Conservation (phyloP, 805 yeast genomes). For the Yamadazyma olivae region DNA sequence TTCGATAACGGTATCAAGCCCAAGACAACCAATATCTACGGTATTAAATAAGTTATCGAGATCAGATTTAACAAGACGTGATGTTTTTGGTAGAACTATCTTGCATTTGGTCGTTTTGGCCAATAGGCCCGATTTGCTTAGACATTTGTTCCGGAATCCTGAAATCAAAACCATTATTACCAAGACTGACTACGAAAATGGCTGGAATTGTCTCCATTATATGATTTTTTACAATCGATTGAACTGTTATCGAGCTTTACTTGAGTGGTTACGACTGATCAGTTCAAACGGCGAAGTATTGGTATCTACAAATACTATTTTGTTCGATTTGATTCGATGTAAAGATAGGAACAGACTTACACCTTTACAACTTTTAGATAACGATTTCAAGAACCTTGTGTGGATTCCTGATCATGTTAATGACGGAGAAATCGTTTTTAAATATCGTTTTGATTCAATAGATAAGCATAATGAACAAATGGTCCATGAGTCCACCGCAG, state of each 20-base stretch:
- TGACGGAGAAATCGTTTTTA: constrained; percentile 25
- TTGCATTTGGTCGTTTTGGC: constrained; percentile 54
- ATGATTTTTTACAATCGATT: constrained; percentile 58
- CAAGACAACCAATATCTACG: background rate
- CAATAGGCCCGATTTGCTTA: constrained; percentile 47
- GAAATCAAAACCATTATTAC: constrained; percentile 40
- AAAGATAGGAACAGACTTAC: constrained; percentile 72
- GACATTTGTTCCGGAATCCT: constrained; percentile 45
- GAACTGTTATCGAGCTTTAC: constrained; percentile 44
- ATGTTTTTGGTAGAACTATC: constrained; percentile 67
- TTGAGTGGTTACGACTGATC: constrained; percentile 21
- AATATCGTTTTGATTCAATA: constrained; percentile 17
- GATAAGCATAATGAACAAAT: background rate
- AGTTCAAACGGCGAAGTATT: constrained; percentile 7
- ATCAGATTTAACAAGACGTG: constrained; percentile 38
- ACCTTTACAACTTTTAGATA: constrained; percentile 64
- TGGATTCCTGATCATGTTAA: constrained; percentile 44
- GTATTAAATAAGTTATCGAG: constrained; percentile 1
- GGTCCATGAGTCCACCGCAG: background rate
- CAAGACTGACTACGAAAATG: constrained; percentile 65
- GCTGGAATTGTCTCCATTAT: constrained; percentile 79
- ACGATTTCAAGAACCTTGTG: constrained; percentile 41
- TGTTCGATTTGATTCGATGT: constrained; percentile 41
- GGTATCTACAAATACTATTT: constrained; percentile 16
- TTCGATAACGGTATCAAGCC: background rate